Conservation (phyloP, 768 basidiomycete species). For the Hygrocybe coccinea region DNA sequence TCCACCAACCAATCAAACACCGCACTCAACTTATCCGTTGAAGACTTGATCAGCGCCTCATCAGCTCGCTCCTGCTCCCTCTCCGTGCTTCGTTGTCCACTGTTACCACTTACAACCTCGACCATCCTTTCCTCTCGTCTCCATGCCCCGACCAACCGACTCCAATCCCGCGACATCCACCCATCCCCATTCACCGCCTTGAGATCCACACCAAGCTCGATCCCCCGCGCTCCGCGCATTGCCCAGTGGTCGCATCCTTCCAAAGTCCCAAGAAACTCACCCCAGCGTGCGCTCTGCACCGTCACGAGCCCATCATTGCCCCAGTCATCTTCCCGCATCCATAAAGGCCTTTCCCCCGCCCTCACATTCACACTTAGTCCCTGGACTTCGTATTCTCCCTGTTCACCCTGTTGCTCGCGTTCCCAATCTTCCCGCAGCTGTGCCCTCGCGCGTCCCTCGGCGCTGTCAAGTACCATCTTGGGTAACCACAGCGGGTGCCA, state of each 20-base stretch:
- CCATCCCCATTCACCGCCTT: slow-evolving; percentile 39
- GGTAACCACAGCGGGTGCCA: slow-evolving; percentile 98
- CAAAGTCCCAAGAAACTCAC: slow-evolving; percentile 86
- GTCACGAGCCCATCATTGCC: slow-evolving; percentile 76
- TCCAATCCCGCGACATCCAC: slow-evolving; percentile 59
- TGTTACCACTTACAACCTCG: slow-evolving; percentile 20
- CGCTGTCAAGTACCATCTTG: slow-evolving; percentile 87
- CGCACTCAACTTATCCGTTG: slow-evolving; percentile 66
- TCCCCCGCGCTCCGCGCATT: slow-evolving; percentile 80
- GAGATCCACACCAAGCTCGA: slow-evolving; percentile 62
- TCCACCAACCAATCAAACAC: slow-evolving; percentile 81
- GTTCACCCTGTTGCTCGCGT: slow-evolving; percentile 6
- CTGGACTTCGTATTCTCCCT: not conserved
- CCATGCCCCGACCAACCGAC: slow-evolving; percentile 57
- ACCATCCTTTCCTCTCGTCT: slow-evolving; percentile 47
- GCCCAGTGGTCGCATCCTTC: slow-evolving; percentile 97
- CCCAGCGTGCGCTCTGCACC: slow-evolving; percentile 92
- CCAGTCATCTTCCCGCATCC: slow-evolving; percentile 52
- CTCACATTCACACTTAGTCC: slow-evolving; percentile 3
- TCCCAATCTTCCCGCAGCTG: slow-evolving; percentile 38
- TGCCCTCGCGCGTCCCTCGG: slow-evolving; percentile 58
- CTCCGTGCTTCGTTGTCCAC: slow-evolving; percentile 9
- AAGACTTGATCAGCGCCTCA: slow-evolving; percentile 58
- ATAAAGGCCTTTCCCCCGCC: slow-evolving; percentile 31
- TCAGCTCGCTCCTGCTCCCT: slow-evolving; percentile 29